Percentiles rank a stretch among this genome's conserved stretches.
Conservation (phyloP, 495 filamentous ascomycete species). For the Hapsidospora chrysogenum region DNA sequence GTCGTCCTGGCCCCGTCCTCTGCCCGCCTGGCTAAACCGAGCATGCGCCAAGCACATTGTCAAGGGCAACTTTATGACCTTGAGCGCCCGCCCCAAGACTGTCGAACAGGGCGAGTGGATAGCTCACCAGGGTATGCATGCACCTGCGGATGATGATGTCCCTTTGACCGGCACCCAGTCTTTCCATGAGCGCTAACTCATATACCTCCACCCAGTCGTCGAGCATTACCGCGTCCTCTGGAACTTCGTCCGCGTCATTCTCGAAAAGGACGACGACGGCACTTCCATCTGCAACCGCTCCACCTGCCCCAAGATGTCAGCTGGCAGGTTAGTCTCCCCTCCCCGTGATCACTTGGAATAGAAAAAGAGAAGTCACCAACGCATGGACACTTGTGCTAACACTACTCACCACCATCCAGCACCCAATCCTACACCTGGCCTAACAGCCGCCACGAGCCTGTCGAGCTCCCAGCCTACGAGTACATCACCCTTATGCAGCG, state of each 20-base stretch:
- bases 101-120: slow-evolving; percentile 88
- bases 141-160: not conserved
- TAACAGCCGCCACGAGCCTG: slow-evolving; percentile 41
- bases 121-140: slow-evolving; percentile 74
- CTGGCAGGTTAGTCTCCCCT: slow-evolving; percentile 53
- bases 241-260: slow-evolving; percentile 70
- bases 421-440: slow-evolving; percentile 85
- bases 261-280: slow-evolving; percentile 57
- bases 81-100: slow-evolving; percentile 75
- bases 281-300: slow-evolving; percentile 63
- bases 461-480: slow-evolving; percentile 60
- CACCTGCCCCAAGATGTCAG: slow-evolving; percentile 81
- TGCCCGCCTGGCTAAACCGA: slow-evolving; percentile 25
- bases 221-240: slow-evolving; percentile 79
- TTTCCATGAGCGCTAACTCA: no score
- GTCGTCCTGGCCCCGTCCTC: slow-evolving; percentile 14
- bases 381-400: not conserved
- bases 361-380: slow-evolving; percentile 3
- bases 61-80: slow-evolving; percentile 89
- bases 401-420: slow-evolving; percentile 32
- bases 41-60: slow-evolving; percentile 75
- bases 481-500: slow-evolving; percentile 87
- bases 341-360: slow-evolving; percentile 5
- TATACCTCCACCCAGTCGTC: no score
- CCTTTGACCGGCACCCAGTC: not conserved